A percentile compares a stretch with the other conserved stretches of the same genome.
phyloP scores from a whole-genome alignment of 192 early-diverging fungal genomes.

The Rhizophagus clarus region DNA sequence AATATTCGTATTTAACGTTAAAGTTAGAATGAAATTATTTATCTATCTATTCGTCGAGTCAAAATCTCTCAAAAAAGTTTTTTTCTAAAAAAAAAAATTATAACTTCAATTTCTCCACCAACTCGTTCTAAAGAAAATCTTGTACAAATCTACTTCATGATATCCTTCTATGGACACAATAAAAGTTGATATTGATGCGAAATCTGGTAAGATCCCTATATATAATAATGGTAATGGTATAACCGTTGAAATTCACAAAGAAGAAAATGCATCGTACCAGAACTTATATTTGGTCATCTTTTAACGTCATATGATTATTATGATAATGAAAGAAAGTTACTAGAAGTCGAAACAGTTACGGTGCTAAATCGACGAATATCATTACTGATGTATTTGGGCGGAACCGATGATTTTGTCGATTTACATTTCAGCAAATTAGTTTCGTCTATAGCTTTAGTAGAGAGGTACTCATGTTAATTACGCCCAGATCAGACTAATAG shows the following conservation, averaged over 20 bases:
- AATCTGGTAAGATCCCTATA: constrained; percentile 79
- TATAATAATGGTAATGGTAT: constrained; percentile 96
- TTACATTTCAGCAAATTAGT: constrained; percentile 80
- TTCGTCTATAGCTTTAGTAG: constrained; percentile 97
- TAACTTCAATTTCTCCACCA: no score
- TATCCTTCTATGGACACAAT: constrained; percentile 87
- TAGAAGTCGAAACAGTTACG: constrained; percentile 94
- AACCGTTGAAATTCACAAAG: constrained; percentile 90
- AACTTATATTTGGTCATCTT: no score
- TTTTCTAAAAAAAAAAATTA: no score
- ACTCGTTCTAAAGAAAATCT: no score
- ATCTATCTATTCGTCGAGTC: no score
- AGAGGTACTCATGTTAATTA: constrained; percentile 92
- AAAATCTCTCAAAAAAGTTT: no score
- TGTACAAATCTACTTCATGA: no score
- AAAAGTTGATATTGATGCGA: constrained; percentile 85
- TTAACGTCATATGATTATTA: no score
- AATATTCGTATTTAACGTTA: no score
- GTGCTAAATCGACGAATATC: constrained; percentile 96
- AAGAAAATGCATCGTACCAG: constrained; percentile 89
- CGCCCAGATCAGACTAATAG: constrained; percentile 81
- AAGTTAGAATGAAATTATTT: no score
- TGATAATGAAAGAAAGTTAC: constrained; percentile 90
- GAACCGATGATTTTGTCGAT: no score
- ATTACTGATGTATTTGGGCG: constrained; percentile 79